These are phyloP conservation scores for Tetrapisispora fleetii DNA, from an alignment of 805 yeast genomes.

Conservation along the genomic window DNA sequence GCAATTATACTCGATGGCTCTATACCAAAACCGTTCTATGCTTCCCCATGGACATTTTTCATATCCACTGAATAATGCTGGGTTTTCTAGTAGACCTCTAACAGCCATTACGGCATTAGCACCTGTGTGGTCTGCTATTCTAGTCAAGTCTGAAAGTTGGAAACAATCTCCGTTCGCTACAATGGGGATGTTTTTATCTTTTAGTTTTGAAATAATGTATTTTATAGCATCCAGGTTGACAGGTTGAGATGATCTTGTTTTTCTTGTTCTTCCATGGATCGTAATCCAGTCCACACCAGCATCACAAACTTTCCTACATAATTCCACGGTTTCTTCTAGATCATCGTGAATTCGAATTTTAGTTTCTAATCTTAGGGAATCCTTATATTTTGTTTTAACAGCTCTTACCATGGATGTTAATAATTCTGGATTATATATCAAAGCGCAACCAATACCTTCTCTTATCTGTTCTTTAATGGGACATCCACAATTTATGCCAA, in stretches of 20 bases:
- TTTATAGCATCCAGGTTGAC: constrained; percentile 77
- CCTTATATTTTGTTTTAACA: constrained; percentile 68
- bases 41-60: constrained; percentile 82
- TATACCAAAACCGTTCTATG: constrained; percentile 73
- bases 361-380: constrained; percentile 69
- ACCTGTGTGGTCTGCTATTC: constrained; percentile 55
- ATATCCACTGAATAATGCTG: constrained; percentile 75
- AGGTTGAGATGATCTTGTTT: constrained; percentile 75
- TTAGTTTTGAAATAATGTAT: constrained; percentile 38
- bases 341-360: constrained; percentile 84
- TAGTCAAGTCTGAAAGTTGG: constrained; percentile 48
- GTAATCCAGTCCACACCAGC: constrained; percentile 93
- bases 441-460: constrained; percentile 95
- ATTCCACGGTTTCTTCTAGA: constrained; percentile 56
- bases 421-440: constrained; percentile 72
- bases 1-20: constrained; percentile 49
- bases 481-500: constrained; percentile 95
- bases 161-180: constrained; percentile 98
- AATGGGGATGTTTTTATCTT: constrained; percentile 56
- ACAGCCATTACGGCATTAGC: constrained; percentile 96
- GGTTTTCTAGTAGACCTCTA: constrained; percentile 76
- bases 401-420: constrained; percentile 79
- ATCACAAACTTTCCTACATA: constrained; percentile 63
- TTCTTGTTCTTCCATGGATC: constrained; percentile 85
- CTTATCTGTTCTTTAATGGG: constrained; percentile 91